Conservation (phyloP, 176 grass and related monocot genomes). For the barley (Hordeum vulgare) region DNA sequence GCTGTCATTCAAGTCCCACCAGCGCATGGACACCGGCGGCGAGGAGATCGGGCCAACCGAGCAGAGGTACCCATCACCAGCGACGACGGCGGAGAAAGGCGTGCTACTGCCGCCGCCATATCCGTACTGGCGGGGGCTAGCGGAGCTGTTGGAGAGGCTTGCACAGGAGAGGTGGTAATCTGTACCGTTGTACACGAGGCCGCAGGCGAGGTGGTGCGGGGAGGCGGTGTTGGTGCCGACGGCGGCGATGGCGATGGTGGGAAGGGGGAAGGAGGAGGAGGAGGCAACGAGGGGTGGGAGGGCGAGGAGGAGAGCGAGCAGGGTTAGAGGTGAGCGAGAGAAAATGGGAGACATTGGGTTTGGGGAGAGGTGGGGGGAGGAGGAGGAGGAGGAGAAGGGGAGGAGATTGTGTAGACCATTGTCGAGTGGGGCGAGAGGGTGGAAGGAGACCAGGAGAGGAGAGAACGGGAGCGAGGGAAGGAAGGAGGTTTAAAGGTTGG, state of each 20-base stretch:
- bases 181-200: neutral
- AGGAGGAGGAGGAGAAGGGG: slow-evolving; percentile 11
- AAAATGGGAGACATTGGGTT: slow-evolving; percentile 45
- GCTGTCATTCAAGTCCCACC: slow-evolving; percentile 50
- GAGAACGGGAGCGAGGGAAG: neutral
- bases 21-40: slow-evolving; percentile 46
- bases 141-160: slow-evolving; percentile 17
- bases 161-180: slow-evolving; percentile 30
- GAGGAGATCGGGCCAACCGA: neutral
- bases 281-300: slow-evolving; percentile 6
- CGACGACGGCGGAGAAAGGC: slow-evolving; percentile 51
- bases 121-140: slow-evolving; percentile 10
- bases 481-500: slow-evolving; percentile 46
- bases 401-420: slow-evolving; percentile 37
- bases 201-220: slow-evolving; percentile 50
- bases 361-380: slow-evolving; percentile 13
- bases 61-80: slow-evolving; percentile 86
- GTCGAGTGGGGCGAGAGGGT: slow-evolving; percentile 24
- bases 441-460: slow-evolving; percentile 3
- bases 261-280: slow-evolving; percentile 35
- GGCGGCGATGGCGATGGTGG: slow-evolving; percentile 71
- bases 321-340: neutral
- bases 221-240: slow-evolving; percentile 13
- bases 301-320: slow-evolving; percentile 11
- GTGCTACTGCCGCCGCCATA: slow-evolving; percentile 18